Conservation (phyloP, 2,329 filamentous ascomycete species). For the Talaromyces sp. region DNA sequence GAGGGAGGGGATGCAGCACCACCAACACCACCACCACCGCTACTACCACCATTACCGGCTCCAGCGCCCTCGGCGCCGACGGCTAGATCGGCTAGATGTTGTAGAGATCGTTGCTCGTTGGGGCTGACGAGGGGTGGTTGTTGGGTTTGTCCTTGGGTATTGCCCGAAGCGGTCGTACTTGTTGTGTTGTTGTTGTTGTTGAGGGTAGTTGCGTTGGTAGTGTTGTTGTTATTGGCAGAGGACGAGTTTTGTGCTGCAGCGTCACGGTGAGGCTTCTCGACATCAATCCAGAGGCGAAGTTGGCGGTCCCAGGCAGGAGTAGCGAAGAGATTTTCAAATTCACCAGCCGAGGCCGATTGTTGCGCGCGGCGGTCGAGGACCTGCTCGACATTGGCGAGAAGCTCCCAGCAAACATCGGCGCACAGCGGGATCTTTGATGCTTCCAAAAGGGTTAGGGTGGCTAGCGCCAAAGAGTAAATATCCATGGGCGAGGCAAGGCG, state of each 20-base stretch:
- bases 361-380: slow-evolving; percentile 42
- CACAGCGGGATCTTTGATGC: slow-evolving; percentile 35
- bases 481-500: slow-evolving; percentile 34
- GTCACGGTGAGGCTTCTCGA: slow-evolving; percentile 26
- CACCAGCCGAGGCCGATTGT: slow-evolving; percentile 19
- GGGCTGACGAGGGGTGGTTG: slow-evolving; percentile 32
- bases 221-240: slow-evolving; percentile 1
- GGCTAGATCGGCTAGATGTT: slow-evolving; percentile 39
- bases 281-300: slow-evolving; percentile 34
- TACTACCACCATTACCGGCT: slow-evolving; percentile 18
- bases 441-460: slow-evolving; percentile 38
- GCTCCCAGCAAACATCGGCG: slow-evolving; percentile 32
- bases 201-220: neutral
- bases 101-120: slow-evolving; percentile 39
- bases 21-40: slow-evolving; percentile 20
- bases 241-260: neutral
- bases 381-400: slow-evolving; percentile 46
- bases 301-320: slow-evolving; percentile 36
- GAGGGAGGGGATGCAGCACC: slow-evolving; percentile 9
- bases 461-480: slow-evolving; percentile 34
- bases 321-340: slow-evolving; percentile 34
- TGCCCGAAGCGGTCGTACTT: neutral
- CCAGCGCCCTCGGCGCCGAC: slow-evolving; percentile 37
- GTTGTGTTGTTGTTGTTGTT: neutral
- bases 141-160: neutral